Evolutionary conservation across 768 basidiomycete genomes (phyloP), one percentile per base, ranked within the genome.

Genomic region (Hypholoma fasciculare): DNA sequence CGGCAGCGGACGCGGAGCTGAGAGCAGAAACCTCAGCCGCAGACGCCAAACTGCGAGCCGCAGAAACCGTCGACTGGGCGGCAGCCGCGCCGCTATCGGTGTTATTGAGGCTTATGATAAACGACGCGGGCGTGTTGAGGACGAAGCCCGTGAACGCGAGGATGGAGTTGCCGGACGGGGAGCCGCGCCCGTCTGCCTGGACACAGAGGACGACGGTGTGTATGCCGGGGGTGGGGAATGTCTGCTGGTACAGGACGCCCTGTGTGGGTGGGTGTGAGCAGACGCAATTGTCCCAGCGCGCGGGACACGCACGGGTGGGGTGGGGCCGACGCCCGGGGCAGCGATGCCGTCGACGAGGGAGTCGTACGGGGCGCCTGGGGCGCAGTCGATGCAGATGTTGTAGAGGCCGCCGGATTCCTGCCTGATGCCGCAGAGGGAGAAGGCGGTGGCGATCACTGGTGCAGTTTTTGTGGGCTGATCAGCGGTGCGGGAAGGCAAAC

Each of bases 301-400:
- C 13, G 14, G 16, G 14, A 16, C 14, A 34, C 49, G 30, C 19
- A 52, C 51, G 14, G 51, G 51, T 5, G 51, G 51, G 19, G 19
- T 52, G 8, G 12, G 4, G 40, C 38, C 51, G 38, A 20, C 19
- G 49, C 69, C 71, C 8, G 66, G 67, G 1, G 49, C 4, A 43
- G 71, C 65, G 13, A 73, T 61, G 4, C 57, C 72, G 56, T 73
- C 66, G 50, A 73, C 69, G 11, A 50, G 50, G 19, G 64, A 52
- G 56, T 67, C 70, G 27, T 60, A 58, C 2, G 60, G 65, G 30
- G 65, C 55, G 34, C 67, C 65, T 27, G 68, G 69, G 52, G 70
- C 70, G 57, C 71, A 72, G 59, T 73, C 72, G 44, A 72, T 60
- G 58, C 71, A 73, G 9, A 72, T 71, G 12, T 64, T 66, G 34